phyloP scores from a whole-genome alignment of 495 filamentous ascomycete species.

The Hypoxylon lienhwacheense region DNA sequence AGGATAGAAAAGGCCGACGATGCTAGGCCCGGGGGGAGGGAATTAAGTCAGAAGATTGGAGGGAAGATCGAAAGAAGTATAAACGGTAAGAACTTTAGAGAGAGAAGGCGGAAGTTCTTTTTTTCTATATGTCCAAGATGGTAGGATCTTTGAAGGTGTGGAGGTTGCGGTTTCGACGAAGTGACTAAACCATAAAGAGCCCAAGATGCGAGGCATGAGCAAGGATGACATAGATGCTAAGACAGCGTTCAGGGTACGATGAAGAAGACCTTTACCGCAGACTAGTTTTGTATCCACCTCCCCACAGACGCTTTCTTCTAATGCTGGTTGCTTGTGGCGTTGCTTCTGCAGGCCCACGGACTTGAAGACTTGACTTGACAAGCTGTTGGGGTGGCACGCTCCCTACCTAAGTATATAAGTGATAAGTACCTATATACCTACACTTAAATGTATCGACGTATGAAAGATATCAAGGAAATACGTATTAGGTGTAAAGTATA shows the following conservation, averaged over 20 bases:
- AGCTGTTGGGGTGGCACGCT: neutral
- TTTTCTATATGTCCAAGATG: constrained; percentile 25
- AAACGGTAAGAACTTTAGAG: constrained; percentile 11
- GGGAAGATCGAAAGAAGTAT: constrained; percentile 5
- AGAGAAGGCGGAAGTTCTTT: constrained; percentile 19
- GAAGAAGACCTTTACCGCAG: constrained; percentile 21
- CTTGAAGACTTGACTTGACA: constrained; percentile 3
- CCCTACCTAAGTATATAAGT: neutral
- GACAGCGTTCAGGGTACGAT: constrained; percentile 25
- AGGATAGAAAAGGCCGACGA: neutral
- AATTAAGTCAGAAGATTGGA: neutral
- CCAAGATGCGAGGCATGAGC: constrained; percentile 38
- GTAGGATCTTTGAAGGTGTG: constrained; percentile 32
- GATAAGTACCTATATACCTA: neutral
- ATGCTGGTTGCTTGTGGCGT: constrained; percentile 24
- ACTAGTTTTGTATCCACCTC: constrained; percentile 27
- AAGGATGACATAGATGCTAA: constrained; percentile 32
- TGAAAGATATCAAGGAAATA: constrained; percentile 8
- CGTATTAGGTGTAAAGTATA: too few relatives aligned
- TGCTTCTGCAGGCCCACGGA: constrained; percentile 11
- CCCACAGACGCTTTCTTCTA: constrained; percentile 26
- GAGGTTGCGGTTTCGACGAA: constrained; percentile 39
- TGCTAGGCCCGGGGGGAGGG: neutral
- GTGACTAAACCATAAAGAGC: constrained; percentile 40
- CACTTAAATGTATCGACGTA: too few relatives aligned